These are phyloP conservation scores for Brachypodium distachyon DNA, from an alignment of 202 grass and related monocot genomes.

Conservation along the genomic window DNA sequence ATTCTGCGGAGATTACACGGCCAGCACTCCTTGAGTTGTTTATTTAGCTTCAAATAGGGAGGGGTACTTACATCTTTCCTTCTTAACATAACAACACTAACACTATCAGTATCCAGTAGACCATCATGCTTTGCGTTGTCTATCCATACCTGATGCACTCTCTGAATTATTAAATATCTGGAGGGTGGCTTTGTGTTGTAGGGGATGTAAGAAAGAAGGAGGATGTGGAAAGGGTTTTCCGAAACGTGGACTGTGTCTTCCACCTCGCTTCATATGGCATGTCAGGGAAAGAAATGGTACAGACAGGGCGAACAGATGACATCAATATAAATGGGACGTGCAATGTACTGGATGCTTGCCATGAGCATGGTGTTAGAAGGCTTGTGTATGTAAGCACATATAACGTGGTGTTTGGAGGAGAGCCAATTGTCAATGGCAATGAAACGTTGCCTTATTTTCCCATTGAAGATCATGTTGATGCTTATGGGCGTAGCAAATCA, in stretches of 20 bases:
- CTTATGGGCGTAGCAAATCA: slow-evolving; percentile 88
- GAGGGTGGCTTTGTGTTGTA: slow-evolving; percentile 11
- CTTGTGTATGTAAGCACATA: slow-evolving; percentile 87
- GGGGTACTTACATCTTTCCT: neutral
- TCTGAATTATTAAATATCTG: neutral
- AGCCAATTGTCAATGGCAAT: slow-evolving; percentile 66
- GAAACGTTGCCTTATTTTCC: slow-evolving; percentile 78
- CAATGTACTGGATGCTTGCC: slow-evolving; percentile 67
- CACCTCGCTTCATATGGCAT: slow-evolving; percentile 94
- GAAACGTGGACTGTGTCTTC: slow-evolving; percentile 59
- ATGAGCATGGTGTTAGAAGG: slow-evolving; percentile 53
- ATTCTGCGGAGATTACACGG: no score
- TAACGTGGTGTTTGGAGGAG: slow-evolving; percentile 80
- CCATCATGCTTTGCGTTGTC: neutral
- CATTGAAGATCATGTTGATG: slow-evolving; percentile 74
- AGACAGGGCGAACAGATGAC: slow-evolving; percentile 38
- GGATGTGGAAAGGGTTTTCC: slow-evolving; percentile 51
- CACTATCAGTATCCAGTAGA: neutral
- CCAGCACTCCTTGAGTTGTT: no score
- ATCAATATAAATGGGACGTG: slow-evolving; percentile 90
- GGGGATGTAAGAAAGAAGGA: slow-evolving; percentile 65
- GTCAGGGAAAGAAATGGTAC: slow-evolving; percentile 95
- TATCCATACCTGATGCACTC: neutral
- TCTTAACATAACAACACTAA: neutral
- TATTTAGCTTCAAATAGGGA: neutral